Evolutionary conservation across 139 green algal genomes (phyloP).

Genomic region (Picochlorum sp.): DNA sequence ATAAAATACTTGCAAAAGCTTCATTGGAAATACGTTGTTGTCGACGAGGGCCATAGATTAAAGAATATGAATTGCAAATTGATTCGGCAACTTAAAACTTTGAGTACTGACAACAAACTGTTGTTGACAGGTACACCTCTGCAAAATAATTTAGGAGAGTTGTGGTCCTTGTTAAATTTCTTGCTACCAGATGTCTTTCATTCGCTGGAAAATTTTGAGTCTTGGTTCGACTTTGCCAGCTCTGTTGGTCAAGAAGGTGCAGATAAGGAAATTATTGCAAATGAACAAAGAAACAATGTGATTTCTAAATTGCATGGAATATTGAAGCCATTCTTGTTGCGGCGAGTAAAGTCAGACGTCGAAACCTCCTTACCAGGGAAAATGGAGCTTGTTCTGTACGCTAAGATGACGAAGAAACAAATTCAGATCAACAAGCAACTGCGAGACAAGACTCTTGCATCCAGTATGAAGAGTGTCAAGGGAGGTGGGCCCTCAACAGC

Average conservation of each 20-base stretch:
- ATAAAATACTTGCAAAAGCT: conserved; percentile 62
- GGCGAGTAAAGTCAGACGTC: conserved; percentile 82
- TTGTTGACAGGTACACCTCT: conserved; percentile 95
- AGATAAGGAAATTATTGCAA: conserved; percentile 41
- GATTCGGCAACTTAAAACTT: conserved; percentile 70
- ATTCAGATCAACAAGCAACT: conserved; percentile 66
- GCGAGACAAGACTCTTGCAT: conserved; percentile 50
- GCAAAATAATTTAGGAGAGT: conserved; percentile 96
- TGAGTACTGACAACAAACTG: conserved; percentile 74
- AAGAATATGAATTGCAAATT: conserved; percentile 96
- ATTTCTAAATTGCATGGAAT: conserved; percentile 83
- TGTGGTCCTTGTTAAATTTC: conserved; percentile 98
- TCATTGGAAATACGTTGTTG: conserved; percentile 79
- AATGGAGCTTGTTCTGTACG: conserved; percentile 82
- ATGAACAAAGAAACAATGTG: conserved; percentile 63
- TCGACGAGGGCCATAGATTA: conserved; percentile 93
- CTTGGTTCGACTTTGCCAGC: conserved; percentile 78
- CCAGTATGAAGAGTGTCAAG: conserved; percentile 15
- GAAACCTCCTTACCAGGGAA: conserved; percentile 74
- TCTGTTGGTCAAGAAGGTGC: conserved; percentile 22
- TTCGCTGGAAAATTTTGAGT: conserved; percentile 73
- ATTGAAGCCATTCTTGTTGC: conserved; percentile 85
- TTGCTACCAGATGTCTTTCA: conserved; percentile 87
- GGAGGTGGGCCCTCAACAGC: conserved; percentile 5
- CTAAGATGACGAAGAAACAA: conserved; percentile 66